A percentile compares a stretch with the other conserved stretches of the same genome.
Conservation (phyloP, 129 eudicot species). For the Erigeron canadensis region DNA sequence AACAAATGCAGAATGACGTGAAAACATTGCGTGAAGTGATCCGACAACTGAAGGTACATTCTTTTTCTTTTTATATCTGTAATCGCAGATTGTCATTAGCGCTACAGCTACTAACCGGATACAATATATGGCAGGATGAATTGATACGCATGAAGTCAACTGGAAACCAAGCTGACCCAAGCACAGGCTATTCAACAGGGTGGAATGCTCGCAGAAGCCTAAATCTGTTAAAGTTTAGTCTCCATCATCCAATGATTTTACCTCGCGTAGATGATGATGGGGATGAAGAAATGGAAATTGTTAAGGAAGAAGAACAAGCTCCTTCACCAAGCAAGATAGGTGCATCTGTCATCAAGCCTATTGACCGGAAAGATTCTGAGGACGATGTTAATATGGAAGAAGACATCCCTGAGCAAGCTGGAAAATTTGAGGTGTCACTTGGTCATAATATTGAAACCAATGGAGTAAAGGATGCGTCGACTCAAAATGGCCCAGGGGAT, state of each 20-base stretch:
- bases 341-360: background rate
- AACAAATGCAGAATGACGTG: conserved; percentile 84
- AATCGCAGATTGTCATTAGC: background rate
- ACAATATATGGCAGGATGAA: conserved; percentile 60
- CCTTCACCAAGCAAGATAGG: background rate
- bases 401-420: conserved; percentile 43
- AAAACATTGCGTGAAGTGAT: conserved; percentile 84
- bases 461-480: conserved; percentile 25
- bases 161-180: conserved; percentile 48
- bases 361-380: conserved; percentile 34
- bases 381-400: conserved; percentile 71
- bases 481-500: conserved; percentile 38
- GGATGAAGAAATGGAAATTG: conserved; percentile 95
- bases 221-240: conserved; percentile 73
- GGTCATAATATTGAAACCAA: conserved; percentile 17
- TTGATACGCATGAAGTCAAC: conserved; percentile 64
- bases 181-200: conserved; percentile 55
- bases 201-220: conserved; percentile 93
- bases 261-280: conserved; percentile 82
- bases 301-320: conserved; percentile 46
- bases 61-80: background rate
- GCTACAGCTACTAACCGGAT: background rate
- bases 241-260: conserved; percentile 65
- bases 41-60: conserved; percentile 61
- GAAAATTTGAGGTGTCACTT: conserved; percentile 23